Conservation (phyloP, 2,329 filamentous ascomycete species). For the Monilinia polystroma region DNA sequence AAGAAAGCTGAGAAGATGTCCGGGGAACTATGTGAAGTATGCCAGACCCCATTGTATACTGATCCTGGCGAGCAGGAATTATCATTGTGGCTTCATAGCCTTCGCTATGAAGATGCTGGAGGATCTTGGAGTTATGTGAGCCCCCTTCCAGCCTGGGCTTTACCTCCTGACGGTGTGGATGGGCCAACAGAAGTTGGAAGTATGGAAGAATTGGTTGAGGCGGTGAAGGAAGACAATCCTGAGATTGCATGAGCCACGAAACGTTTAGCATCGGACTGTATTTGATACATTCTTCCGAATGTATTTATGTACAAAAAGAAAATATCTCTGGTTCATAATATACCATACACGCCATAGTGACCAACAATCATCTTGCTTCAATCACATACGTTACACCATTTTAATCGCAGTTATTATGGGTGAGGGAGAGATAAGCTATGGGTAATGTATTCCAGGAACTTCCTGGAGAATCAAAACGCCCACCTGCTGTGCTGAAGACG, state of each 20-base stretch:
- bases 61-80: constrained; percentile 90
- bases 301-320: neutral
- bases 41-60: constrained; percentile 85
- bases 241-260: constrained; percentile 35
- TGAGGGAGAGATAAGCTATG: neutral
- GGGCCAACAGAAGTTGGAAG: constrained; percentile 69
- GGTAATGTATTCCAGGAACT: neutral
- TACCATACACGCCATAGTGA: neutral
- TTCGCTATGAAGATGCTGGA: constrained; percentile 79
- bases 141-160: constrained; percentile 78
- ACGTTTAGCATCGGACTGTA: neutral
- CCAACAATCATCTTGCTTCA: neutral
- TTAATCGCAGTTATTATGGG: neutral
- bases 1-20: constrained; percentile 92
- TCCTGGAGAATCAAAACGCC: neutral
- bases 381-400: neutral
- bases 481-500: neutral
- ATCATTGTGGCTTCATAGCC: constrained; percentile 89
- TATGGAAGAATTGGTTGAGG: constrained; percentile 58
- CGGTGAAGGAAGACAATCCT: constrained; percentile 42
- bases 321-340: neutral
- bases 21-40: constrained; percentile 76
- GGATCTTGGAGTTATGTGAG: constrained; percentile 88
- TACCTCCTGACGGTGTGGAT: constrained; percentile 59
- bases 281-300: constrained; percentile 12